A percentile compares a stretch with the other conserved stretches of the same genome.
phyloP scores from a whole-genome alignment of 2,329 filamentous ascomycete species.

The Colletotrichum tofieldiae region DNA sequence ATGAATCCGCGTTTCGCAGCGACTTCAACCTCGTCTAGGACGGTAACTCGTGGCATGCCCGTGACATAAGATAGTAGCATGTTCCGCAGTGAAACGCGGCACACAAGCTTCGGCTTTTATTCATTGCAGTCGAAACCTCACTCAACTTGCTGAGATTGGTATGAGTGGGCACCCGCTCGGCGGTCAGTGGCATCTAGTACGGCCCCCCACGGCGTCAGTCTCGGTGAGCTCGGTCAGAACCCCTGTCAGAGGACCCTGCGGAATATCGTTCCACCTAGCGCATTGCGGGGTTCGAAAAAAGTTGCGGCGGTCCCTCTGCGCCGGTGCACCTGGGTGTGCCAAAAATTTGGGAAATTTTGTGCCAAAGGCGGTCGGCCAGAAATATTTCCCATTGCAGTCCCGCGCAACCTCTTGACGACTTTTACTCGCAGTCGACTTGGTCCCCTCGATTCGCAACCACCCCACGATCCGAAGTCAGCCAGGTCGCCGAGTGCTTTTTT shows the following conservation, averaged over 20 bases:
- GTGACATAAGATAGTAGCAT: neutral
- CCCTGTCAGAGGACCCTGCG: constrained; percentile 35
- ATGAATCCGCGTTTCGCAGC: neutral
- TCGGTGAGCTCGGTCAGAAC: constrained; percentile 10
- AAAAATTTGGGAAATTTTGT: constrained; percentile 43
- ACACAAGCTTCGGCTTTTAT: neutral
- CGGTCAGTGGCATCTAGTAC: neutral
- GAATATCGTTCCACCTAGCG: constrained; percentile 45
- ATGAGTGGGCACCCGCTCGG: neutral
- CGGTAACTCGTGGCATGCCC: neutral
- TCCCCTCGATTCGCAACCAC: constrained; percentile 3
- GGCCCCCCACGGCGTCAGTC: neutral
- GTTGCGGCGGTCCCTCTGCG: constrained; percentile 32
- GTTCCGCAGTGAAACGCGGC: neutral
- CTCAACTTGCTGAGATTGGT: neutral
- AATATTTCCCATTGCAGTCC: constrained; percentile 38
- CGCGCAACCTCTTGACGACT: constrained; percentile 21
- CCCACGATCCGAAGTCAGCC: neutral
- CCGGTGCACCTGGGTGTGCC: constrained; percentile 12
- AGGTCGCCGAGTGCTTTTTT: neutral
- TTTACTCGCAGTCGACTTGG: neutral
- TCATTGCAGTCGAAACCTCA: neutral
- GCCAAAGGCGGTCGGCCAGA: constrained; percentile 43
- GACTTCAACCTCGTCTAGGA: neutral
- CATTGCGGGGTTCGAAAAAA: constrained; percentile 46